phyloP scores from a whole-genome alignment of 805 yeast species.

The Hanseniaspora valbyensis region DNA sequence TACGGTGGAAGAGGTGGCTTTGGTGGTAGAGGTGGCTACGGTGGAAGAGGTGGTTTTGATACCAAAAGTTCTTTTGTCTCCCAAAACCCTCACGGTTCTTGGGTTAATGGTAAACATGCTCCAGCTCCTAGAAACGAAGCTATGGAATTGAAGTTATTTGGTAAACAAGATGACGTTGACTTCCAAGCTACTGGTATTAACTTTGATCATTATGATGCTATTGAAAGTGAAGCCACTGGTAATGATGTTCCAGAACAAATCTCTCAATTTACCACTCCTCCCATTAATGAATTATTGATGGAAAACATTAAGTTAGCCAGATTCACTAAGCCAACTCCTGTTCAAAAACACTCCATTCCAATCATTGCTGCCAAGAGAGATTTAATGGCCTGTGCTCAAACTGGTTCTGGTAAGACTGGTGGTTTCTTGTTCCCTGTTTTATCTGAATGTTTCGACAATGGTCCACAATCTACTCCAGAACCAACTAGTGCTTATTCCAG shows the following conservation, averaged over 20 bases:
- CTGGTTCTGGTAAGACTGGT: constrained; percentile 99
- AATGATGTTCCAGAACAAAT: constrained; percentile 90
- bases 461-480: constrained; percentile 58
- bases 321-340: constrained; percentile 93
- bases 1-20: constrained; percentile 29
- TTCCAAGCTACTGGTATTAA: constrained; percentile 94
- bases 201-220: constrained; percentile 96
- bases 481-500: constrained; percentile 39
- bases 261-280: constrained; percentile 77
- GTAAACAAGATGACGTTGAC: constrained; percentile 51
- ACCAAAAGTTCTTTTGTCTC: constrained; percentile 20
- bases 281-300: constrained; percentile 73
- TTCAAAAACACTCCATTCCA: constrained; percentile 87
- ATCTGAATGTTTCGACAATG: constrained; percentile 77
- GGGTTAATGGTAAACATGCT: constrained; percentile 77
- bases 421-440: constrained; percentile 97
- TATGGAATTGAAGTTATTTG: constrained; percentile 72
- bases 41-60: constrained; percentile 27
- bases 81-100: constrained; percentile 54
- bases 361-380: constrained; percentile 82
- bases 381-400: constrained; percentile 95
- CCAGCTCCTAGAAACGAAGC: constrained; percentile 65
- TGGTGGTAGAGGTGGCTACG: constrained; percentile 27
- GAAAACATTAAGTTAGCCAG: constrained; percentile 81
- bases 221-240: constrained; percentile 97